Evolutionary conservation across 495 filamentous ascomycete genomes (phyloP), one percentile per base, ranked within the genome.

Genomic region (Penicillium daleae): DNA sequence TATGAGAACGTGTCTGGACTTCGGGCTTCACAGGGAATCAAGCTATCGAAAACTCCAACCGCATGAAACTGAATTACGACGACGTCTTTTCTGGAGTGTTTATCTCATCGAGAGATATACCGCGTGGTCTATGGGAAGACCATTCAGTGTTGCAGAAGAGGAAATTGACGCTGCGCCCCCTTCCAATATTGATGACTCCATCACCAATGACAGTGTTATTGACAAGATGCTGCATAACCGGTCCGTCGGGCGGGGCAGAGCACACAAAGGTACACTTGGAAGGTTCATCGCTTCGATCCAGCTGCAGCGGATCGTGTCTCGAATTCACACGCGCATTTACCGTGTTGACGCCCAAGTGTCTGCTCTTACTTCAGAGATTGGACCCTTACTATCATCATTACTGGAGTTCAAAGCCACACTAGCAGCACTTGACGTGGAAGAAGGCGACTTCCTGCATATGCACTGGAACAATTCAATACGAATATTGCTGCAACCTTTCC

Each of bases 31-130:
- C 44, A 51, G 76, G 24, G 71, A 76, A 57, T 6, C 54, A 0
- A 60, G 66, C 7, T 67, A 72, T 44, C 54, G 61, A 61, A 58
- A 37, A 65, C 66, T 67, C 61, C 62, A 56, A 31, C 66, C 51
- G 39, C 66, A 74, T 49, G 74, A 75, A 21, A 70, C 71, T 0
- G 67, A 80, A 52, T 49, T 68, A 40, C 74, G 71, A 13, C 63
- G 74, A 7, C 62, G 76, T 24, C 63, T 80, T 0, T 82, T 82
- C 49, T 82, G 78, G 79, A 79, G 68, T 42, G 75, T 79, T 5
- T 81, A 81, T 52, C 62, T 76, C 7, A 62, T 76, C 7, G 77
- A 81, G 46, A 57, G 78, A 29, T 70, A 72, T 17, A 74, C 75
- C 35, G 67, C 76, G 3, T 76, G 73, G 61, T 73, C 76, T 9